Percentiles rank a stretch among this genome's conserved stretches.
These are phyloP conservation scores for Metschnikowia similis DNA, from an alignment of 805 yeast species.

Conservation along the genomic window DNA sequence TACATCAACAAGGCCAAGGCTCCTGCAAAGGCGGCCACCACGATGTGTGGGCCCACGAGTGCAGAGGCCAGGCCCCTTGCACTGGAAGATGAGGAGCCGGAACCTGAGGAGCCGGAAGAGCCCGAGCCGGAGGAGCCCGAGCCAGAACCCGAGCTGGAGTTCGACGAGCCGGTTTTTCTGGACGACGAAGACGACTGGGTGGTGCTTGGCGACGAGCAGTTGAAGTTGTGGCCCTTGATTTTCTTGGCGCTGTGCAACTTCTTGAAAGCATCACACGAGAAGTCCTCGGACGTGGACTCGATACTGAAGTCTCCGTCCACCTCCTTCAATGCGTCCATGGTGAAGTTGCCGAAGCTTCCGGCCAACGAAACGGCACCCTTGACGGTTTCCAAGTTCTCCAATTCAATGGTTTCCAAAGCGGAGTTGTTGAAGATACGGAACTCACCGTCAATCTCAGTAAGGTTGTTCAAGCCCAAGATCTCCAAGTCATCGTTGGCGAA, in stretches of 20 bases:
- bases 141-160: constrained; percentile 16
- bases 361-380: constrained; percentile 39
- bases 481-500: constrained; percentile 42
- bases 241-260: constrained; percentile 27
- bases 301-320: constrained; percentile 42
- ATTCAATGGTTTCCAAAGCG: constrained; percentile 28
- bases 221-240: constrained; percentile 43
- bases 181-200: constrained; percentile 16
- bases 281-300: constrained; percentile 31
- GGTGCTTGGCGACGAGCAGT: constrained; percentile 34
- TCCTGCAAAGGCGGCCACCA: constrained; percentile 24
- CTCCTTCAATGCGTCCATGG: constrained; percentile 32
- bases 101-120: constrained; percentile 4
- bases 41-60: constrained; percentile 15
- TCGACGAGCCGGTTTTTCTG: constrained; percentile 8
- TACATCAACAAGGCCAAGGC: constrained; percentile 21
- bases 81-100: background rate
- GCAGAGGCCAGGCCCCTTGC: constrained; percentile 21
- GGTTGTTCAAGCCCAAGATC: constrained; percentile 24
- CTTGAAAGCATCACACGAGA: constrained; percentile 34
- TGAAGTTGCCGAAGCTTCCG: constrained; percentile 37
- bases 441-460: constrained; percentile 39
- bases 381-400: constrained; percentile 27
- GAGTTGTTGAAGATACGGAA: constrained; percentile 40
- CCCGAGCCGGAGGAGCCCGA: constrained; percentile 8